Evolutionary conservation across 331 rosid species (phyloP).

Genomic region (Malus hybrid): DNA sequence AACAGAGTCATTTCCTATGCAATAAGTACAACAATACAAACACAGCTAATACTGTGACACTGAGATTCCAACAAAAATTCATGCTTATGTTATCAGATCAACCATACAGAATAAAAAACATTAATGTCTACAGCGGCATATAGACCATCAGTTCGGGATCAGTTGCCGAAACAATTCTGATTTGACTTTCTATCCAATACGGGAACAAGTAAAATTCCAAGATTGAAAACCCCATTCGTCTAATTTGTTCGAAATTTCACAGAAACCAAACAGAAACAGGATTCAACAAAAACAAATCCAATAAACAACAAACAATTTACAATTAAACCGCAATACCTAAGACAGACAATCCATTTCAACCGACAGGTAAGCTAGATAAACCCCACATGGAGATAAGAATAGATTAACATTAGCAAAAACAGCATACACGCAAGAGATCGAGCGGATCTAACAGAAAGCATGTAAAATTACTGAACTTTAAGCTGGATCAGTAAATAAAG

Average conservation of each 20-base stretch:
- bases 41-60: background rate
- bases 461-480: background rate
- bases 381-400: background rate
- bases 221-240: background rate
- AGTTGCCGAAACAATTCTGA: background rate
- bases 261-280: background rate
- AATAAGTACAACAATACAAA: background rate
- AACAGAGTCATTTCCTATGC: background rate
- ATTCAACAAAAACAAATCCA: background rate
- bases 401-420: background rate
- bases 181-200: background rate
- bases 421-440: conserved; percentile 25
- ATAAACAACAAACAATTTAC: background rate
- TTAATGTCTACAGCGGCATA: background rate
- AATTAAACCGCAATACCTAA: background rate
- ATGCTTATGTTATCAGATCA: background rate
- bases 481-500: conserved; percentile 3
- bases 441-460: conserved; percentile 32
- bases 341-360: background rate
- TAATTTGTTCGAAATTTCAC: background rate
- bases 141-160: background rate
- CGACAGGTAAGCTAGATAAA: background rate
- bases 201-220: background rate
- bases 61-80: background rate
- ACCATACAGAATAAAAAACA: background rate